Evolutionary conservation across 164 flowering plant genomes (phyloP), one percentile per base, ranked within the genome.

Genomic region (Nymphaea thermarum): DNA sequence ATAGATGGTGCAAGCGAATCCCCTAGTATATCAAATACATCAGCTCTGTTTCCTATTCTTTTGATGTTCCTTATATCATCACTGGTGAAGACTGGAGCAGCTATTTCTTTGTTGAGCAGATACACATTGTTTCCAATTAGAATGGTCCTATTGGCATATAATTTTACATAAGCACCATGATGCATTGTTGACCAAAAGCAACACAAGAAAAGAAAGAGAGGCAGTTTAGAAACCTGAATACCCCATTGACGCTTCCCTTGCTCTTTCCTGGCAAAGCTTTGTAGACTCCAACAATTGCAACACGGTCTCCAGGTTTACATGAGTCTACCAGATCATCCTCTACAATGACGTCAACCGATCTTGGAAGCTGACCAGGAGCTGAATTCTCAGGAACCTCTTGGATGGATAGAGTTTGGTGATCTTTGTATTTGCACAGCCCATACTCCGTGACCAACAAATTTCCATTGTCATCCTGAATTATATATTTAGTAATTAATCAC

Each of bases 341-440:
- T 65, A 87, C 90, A 74, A 92, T 84, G 70, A 92, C 77, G 77
- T 95, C 99, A 57, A 95, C 92, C 2, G 93, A 87, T 73, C 99
- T 76, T 66, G 99, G 99, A 76, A 95, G 96, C 79, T 90, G 98
- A 68, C 97, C 98, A 74, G 98, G 99, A 41, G 99, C 96, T 71
- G 99, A 82, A 73, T 92, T 92, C 75, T 92, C 99, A 44, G 99
- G 99, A 62, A 95, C 89, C 78, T 95, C 99, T 80, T 94, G 99
- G 92, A 95, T 85, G 60, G 99, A 90, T 60, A 95, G 66, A 17
- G 90, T 91, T 71, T 92, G 98, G 76, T 95, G 99, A 67, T 95
- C 98, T 73, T 95, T 95, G 77, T 95, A 95, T 69, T 85, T 85
- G 87, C 99, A 95, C 65, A 94, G 42, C 53, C 99, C 99, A 80